phyloP scores from a whole-genome alignment of 768 basidiomycete genomes.

The Russula sp. region DNA sequence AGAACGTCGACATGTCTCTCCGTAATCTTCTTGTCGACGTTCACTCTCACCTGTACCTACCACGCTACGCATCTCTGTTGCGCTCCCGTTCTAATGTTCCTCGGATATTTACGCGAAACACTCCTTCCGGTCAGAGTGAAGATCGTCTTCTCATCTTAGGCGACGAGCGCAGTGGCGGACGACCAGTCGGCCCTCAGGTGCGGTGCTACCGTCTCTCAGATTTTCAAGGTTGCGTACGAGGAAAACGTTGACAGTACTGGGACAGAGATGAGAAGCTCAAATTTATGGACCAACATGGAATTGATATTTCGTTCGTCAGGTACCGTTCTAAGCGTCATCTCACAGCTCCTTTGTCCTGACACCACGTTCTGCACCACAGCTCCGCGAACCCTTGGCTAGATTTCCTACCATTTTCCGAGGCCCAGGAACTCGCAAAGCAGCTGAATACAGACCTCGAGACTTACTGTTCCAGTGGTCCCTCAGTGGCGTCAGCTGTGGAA shows the following conservation, averaged over 20 bases:
- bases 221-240: not conserved
- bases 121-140: slow-evolving; percentile 48
- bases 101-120: slow-evolving; percentile 54
- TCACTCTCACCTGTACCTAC: slow-evolving; percentile 84
- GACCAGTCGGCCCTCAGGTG: slow-evolving; percentile 77
- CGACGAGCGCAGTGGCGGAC: slow-evolving; percentile 73
- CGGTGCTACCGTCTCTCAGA: not conserved
- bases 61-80: slow-evolving; percentile 69
- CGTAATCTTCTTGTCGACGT: slow-evolving; percentile 63
- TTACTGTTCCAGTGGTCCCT: slow-evolving; percentile 69
- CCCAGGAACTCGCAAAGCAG: slow-evolving; percentile 60
- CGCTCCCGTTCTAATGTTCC: slow-evolving; percentile 63
- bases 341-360: not conserved
- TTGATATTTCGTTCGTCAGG: slow-evolving; percentile 79
- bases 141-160: slow-evolving; percentile 77
- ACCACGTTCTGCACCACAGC: slow-evolving; percentile 41
- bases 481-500: slow-evolving; percentile 36
- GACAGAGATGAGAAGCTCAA: slow-evolving; percentile 70
- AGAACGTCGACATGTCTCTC: slow-evolving; percentile 17
- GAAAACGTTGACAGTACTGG: slow-evolving; percentile 55
- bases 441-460: slow-evolving; percentile 75
- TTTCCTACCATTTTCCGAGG: slow-evolving; percentile 69
- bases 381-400: slow-evolving; percentile 93
- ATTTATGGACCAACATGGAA: slow-evolving; percentile 84
- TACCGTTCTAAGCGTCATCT: slow-evolving; percentile 30